Evolutionary conservation across 257 asterid genomes (phyloP).

Genomic region (Paraleonurus japonicus): DNA sequence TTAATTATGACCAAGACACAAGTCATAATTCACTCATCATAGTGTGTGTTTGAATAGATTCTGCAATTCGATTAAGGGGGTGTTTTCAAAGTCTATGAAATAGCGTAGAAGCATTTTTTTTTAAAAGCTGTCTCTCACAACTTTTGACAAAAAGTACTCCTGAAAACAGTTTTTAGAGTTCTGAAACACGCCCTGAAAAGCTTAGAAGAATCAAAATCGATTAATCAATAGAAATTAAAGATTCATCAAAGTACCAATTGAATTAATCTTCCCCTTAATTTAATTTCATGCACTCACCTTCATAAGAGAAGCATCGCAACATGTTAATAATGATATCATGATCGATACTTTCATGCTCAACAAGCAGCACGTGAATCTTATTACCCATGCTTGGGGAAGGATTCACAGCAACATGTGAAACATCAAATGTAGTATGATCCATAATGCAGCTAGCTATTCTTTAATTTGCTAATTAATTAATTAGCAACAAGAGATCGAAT

Average conservation of each 20-base stretch:
- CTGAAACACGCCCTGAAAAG: too few species aligned
- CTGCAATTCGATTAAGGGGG: not conserved
- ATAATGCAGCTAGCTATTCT: not conserved
- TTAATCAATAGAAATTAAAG: not conserved
- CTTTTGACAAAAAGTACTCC: too few species aligned
- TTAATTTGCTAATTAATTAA: not conserved
- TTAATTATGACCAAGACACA: not conserved
- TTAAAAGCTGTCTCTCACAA: too few species aligned
- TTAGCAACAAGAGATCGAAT: not conserved
- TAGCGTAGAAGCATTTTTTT: too few species aligned
- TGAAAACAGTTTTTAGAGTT: too few species aligned
- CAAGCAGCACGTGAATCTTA: slow-evolving; percentile 24
- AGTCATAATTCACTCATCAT: not conserved
- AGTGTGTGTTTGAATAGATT: not conserved
- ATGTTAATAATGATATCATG: slow-evolving; percentile 14
- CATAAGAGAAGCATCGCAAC: slow-evolving; percentile 22
- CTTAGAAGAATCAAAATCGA: not conserved
- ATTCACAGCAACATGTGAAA: not conserved
- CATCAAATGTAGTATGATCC: not conserved
- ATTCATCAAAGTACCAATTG: not conserved
- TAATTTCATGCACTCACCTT: slow-evolving; percentile 22
- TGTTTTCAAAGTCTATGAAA: too few species aligned
- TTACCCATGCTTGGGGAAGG: slow-evolving; percentile 2
- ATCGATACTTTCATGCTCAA: slow-evolving; percentile 20
- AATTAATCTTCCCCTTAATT: not conserved